Conservation (phyloP, 1,284 basidiomycete genomes). For the Tilletia horrida region DNA sequence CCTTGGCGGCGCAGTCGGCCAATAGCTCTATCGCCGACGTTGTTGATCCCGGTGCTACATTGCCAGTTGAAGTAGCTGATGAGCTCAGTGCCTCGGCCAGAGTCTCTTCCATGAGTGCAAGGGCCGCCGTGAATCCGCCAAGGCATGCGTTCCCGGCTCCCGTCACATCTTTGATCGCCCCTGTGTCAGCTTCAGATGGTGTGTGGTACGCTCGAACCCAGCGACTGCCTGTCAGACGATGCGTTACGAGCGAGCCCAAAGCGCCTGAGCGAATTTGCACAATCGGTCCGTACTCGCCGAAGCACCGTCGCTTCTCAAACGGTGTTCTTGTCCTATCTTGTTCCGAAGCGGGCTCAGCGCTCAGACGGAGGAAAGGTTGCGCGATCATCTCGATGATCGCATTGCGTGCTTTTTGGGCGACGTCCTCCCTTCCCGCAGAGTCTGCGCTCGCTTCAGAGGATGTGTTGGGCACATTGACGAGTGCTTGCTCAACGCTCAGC, state of each 20-base stretch:
- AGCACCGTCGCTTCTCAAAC: not conserved
- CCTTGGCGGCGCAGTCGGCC: slow-evolving; percentile 26
- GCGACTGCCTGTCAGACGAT: slow-evolving; percentile 21
- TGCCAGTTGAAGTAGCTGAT: not conserved
- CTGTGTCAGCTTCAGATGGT: slow-evolving; percentile 2
- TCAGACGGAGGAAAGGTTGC: not conserved
- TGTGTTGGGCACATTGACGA: not conserved
- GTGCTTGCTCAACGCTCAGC: slow-evolving; percentile 31
- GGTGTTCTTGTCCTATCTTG: not conserved
- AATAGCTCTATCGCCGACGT: slow-evolving; percentile 15
- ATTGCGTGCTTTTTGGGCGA: not conserved
- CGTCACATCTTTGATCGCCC: slow-evolving; percentile 34
- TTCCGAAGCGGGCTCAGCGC: not conserved
- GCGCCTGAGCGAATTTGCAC: slow-evolving; percentile 38
- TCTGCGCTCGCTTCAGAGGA: too few species aligned
- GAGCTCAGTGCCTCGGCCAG: not conserved
- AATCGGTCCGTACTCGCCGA: slow-evolving; percentile 24
- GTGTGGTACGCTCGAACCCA: slow-evolving; percentile 34
- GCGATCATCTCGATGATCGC: not conserved
- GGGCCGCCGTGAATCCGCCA: slow-evolving; percentile 33
- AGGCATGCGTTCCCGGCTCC: slow-evolving; percentile 42
- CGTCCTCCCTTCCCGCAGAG: too few species aligned
- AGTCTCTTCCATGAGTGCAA: slow-evolving; percentile 22
- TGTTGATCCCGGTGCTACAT: not conserved
- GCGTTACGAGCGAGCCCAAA: slow-evolving; percentile 33